These are phyloP conservation scores for Miscanthus lutarioriparius DNA, from an alignment of 176 grass and related monocot species.

Conservation along the genomic window DNA sequence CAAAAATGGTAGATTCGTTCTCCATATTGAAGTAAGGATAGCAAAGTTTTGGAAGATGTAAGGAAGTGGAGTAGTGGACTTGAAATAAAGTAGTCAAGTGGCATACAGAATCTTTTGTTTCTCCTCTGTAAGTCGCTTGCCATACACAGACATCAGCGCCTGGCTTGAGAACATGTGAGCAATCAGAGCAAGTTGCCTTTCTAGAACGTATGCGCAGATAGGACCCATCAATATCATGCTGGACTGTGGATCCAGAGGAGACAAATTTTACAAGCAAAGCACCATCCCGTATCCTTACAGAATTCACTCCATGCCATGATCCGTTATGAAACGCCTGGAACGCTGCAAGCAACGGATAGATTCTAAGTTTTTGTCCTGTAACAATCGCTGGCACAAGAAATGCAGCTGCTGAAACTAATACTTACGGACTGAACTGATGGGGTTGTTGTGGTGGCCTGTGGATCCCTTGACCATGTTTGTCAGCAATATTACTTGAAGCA, in stretches of 20 bases:
- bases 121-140: conserved; percentile 37
- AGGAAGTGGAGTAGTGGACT: background rate
- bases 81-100: conserved; percentile 9
- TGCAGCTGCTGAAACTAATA: background rate
- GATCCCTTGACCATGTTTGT: conserved; percentile 35
- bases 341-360: conserved; percentile 44
- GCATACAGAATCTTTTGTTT: conserved; percentile 49
- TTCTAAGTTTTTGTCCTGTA: background rate
- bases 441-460: conserved; percentile 20
- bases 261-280: conserved; percentile 47
- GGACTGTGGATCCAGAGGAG: conserved; percentile 24
- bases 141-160: conserved; percentile 63
- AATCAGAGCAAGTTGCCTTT: conserved; percentile 62
- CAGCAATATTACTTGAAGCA: conserved; percentile 7
- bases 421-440: conserved; percentile 49
- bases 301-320: conserved; percentile 73
- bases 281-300: conserved; percentile 66
- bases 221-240: conserved; percentile 49
- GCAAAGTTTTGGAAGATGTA: background rate
- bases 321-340: conserved; percentile 77
- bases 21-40: background rate
- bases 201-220: conserved; percentile 66
- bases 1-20: background rate
- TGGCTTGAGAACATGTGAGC: conserved; percentile 60
- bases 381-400: background rate